Evolutionary conservation across 2,329 filamentous ascomycete genomes (phyloP).

Genomic region (Clathrospora elynae): DNA sequence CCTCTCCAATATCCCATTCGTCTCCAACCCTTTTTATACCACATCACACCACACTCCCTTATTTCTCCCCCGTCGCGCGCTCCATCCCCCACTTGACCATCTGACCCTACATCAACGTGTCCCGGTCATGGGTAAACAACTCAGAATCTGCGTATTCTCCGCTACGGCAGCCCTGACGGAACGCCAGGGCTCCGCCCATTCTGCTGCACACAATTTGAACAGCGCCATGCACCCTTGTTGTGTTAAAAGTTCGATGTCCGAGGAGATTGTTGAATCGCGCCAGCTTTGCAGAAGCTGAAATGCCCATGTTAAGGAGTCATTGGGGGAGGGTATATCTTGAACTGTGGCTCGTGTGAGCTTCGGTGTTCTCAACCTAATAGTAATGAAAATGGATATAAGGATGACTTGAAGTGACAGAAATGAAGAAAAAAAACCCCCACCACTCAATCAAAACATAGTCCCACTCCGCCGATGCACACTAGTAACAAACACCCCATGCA

Average conservation of each 20-base stretch:
- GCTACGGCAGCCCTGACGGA: constrained; percentile 19
- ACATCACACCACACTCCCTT: too few relatives aligned
- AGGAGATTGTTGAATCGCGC: constrained; percentile 22
- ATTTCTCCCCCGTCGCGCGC: too few relatives aligned
- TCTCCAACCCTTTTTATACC: too few relatives aligned
- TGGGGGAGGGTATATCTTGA: constrained; percentile 38
- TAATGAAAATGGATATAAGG: background rate
- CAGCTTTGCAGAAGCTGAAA: constrained; percentile 39
- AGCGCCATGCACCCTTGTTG: constrained; percentile 24
- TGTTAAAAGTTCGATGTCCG: constrained; percentile 18
- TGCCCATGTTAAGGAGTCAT: constrained; percentile 37
- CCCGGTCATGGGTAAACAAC: constrained; percentile 54
- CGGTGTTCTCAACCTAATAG: too few relatives aligned
- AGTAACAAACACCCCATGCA: too few relatives aligned
- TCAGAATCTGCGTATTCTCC: constrained; percentile 11
- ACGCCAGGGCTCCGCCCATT: constrained; percentile 40
- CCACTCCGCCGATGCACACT: too few relatives aligned
- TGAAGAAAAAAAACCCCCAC: too few relatives aligned
- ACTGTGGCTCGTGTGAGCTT: constrained; percentile 24
- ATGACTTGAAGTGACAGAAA: too few relatives aligned
- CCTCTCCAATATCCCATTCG: too few relatives aligned
- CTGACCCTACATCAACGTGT: constrained; percentile 34
- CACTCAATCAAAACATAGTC: constrained; percentile 35
- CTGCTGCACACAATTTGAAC: constrained; percentile 29
- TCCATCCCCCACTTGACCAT: constrained; percentile 36